Percentiles rank a stretch among this genome's conserved stretches.
These are phyloP conservation scores for Bolboschoenus planiculmis DNA, from an alignment of 176 grass and related monocot species.

Conservation along the genomic window DNA sequence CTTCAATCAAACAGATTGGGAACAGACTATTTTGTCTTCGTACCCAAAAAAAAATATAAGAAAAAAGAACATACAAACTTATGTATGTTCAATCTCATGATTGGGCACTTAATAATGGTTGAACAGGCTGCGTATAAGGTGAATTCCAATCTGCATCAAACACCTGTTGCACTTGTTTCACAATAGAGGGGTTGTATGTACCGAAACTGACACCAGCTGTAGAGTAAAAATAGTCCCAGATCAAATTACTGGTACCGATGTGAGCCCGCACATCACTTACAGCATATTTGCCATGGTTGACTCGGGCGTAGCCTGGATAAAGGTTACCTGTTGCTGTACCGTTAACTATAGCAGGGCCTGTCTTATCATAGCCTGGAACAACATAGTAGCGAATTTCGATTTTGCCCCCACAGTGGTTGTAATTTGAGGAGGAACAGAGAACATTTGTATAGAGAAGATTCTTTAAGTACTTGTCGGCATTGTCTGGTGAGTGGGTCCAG, in stretches of 20 bases:
- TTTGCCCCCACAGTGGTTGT: constrained; percentile 60
- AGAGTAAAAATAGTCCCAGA: constrained; percentile 95
- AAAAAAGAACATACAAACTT: no score
- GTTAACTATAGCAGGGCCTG: constrained; percentile 34
- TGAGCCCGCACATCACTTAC: constrained; percentile 59
- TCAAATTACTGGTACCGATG: constrained; percentile 79
- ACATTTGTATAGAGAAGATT: constrained; percentile 68
- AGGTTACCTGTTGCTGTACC: constrained; percentile 34
- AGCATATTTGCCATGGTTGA: constrained; percentile 88
- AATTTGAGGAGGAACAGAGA: constrained; percentile 49
- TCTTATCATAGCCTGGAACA: constrained; percentile 61
- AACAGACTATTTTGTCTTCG: not conserved
- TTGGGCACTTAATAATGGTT: constrained; percentile 31
- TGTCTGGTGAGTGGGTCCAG: constrained; percentile 68
- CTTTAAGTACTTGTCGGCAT: constrained; percentile 66
- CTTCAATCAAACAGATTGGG: not conserved
- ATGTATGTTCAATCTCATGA: not conserved
- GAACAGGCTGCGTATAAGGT: constrained; percentile 47
- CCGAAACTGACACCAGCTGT: constrained; percentile 87
- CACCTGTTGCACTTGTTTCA: constrained; percentile 58
- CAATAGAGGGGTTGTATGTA: constrained; percentile 52
- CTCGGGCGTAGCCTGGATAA: constrained; percentile 57
- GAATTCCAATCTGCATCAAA: constrained; percentile 86
- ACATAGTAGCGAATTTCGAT: constrained; percentile 68
- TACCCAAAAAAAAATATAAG: not conserved